Evolutionary conservation across 73 alveolate species (phyloP), one percentile per base, ranked within the genome.

Genomic region (Blepharisma japonicum): DNA sequence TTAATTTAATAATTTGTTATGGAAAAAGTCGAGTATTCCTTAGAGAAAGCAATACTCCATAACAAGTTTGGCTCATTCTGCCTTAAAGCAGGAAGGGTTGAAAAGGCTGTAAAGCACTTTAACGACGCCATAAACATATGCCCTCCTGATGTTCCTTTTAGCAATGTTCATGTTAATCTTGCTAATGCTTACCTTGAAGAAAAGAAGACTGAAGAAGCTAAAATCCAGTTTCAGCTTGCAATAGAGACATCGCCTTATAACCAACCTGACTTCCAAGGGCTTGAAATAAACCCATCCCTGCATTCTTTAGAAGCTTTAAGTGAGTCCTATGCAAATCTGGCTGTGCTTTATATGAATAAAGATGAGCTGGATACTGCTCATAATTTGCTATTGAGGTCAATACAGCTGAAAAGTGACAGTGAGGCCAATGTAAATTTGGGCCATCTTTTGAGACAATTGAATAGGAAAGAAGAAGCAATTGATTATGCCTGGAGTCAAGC

Each of bases 371-470:
- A 77, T 8, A 55, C 78, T 14, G 92, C 92, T 1, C 77, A 89
- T 23, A 81, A 72, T 27, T 81, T 42, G 38, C 74, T 88, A 51
- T 7, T 55, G 11, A 85, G 78, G 70, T 91, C 96, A 3, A 89
- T 89, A 50, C 38, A 81, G 49, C 25, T 89, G 45, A 45, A 79
- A 51, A 91, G 90, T 18, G 66, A 80, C 49, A 84, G 56, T 50
- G 89, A 82, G 53, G 96, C 96, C 2, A 71, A 86, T 27, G 74
- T 86, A 6, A 89, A 86, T 61, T 55, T 89, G 55, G 91, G 91
- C 4, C 86, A 89, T 78, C 27, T 89, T n/a, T 38, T 89, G 55
- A 72, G 96, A 56, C 74, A 89, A 54, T 39, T 89, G 45, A 93
- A 93, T 14, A 81, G 83, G 50, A 50, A 77, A 27, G 71, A 85